These are phyloP conservation scores for Silene noctiflora DNA, from an alignment of 179 eudicot species.

Conservation along the genomic window DNA sequence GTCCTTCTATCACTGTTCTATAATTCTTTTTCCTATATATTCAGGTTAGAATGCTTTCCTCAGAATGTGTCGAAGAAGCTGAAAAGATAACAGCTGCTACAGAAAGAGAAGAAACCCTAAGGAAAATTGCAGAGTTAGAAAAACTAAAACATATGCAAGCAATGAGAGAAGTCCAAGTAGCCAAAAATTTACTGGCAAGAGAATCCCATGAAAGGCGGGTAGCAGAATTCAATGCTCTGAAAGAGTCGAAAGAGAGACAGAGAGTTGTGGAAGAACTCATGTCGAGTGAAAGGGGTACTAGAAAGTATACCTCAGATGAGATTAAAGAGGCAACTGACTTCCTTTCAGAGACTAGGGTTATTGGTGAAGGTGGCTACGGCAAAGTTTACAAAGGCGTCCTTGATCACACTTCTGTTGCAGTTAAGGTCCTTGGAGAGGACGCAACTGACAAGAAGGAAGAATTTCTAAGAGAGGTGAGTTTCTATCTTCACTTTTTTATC, in stretches of 20 bases:
- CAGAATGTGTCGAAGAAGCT: conserved; percentile 53
- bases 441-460: conserved; percentile 65
- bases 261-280: conserved; percentile 54
- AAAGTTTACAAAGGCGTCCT: conserved; percentile 73
- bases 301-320: conserved; percentile 55
- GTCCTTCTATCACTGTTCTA: not conserved
- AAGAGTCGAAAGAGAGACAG: conserved; percentile 58
- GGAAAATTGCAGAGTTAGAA: conserved; percentile 60
- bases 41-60: conserved; percentile 55
- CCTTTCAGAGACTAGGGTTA: conserved; percentile 50
- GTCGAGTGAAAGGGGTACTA: conserved; percentile 51
- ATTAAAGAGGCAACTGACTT: conserved; percentile 59
- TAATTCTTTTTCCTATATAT: not conserved
- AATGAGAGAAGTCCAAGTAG: conserved; percentile 53
- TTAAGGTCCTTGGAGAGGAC: conserved; percentile 66
- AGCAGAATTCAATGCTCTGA: conserved; percentile 56
- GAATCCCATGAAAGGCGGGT: conserved; percentile 56
- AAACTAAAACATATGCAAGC: conserved; percentile 55
- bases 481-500: not conserved
- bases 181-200: conserved; percentile 46
- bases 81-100: conserved; percentile 54
- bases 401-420: conserved; percentile 71
- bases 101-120: conserved; percentile 53
- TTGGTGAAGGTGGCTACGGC: conserved; percentile 85
- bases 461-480: conserved; percentile 67